Conservation (phyloP, 2,329 filamentous ascomycete genomes). For the Aspergillus neoniger region DNA sequence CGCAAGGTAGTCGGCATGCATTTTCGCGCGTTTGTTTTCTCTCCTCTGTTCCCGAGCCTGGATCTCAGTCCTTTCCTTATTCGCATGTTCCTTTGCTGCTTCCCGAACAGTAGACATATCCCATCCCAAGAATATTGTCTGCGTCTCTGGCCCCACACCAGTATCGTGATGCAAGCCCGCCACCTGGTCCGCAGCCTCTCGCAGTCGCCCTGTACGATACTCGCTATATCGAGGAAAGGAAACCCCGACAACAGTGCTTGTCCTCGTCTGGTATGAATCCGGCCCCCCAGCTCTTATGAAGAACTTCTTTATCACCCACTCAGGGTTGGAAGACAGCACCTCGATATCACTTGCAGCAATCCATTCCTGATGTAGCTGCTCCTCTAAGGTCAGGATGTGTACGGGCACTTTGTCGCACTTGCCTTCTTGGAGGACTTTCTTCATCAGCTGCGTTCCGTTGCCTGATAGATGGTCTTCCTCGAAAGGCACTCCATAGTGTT, state of each 20-base stretch:
- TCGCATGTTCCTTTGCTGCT: conserved; percentile 4
- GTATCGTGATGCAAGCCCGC: conserved; percentile 12
- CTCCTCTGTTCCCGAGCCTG: background rate
- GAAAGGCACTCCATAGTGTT: conserved; percentile 20
- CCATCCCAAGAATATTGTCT: conserved; percentile 19
- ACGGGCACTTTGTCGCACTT: conserved; percentile 7
- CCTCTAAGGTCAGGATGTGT: conserved; percentile 1
- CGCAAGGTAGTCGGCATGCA: background rate
- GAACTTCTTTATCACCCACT: conserved; percentile 8
- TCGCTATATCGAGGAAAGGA: background rate
- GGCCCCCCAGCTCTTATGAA: background rate
- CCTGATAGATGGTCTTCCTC: conserved; percentile 15
- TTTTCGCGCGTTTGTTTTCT: background rate
- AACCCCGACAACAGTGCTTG: conserved; percentile 4
- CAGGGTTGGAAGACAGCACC: background rate
- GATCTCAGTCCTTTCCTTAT: background rate
- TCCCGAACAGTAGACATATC: conserved; percentile 7
- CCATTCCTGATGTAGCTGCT: conserved; percentile 11
- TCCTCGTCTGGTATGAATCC: conserved; percentile 1
- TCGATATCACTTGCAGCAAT: background rate
- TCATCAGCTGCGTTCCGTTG: conserved; percentile 17
- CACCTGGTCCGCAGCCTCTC: conserved; percentile 14
- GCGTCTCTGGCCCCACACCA: conserved; percentile 5
- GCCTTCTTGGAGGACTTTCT: conserved; percentile 11
- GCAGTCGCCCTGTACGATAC: conserved; percentile 7